These are phyloP conservation scores for Saturnispora hagleri DNA, from an alignment of 805 yeast species.

Conservation along the genomic window DNA sequence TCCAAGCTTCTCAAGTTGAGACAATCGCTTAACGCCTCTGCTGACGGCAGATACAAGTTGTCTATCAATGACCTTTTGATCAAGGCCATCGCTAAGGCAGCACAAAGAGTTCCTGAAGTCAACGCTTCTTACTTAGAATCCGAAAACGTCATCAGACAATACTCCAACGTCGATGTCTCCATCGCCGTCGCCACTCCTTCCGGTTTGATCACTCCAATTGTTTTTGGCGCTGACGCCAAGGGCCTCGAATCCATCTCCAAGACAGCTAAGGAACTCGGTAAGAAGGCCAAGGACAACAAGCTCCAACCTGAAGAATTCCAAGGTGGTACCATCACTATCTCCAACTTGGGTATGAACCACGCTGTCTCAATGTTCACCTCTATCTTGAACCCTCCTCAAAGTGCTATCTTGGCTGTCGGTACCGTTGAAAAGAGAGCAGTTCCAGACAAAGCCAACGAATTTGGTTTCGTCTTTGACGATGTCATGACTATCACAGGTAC, in stretches of 20 bases:
- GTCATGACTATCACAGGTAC: constrained; percentile 90
- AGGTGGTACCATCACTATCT: constrained; percentile 98
- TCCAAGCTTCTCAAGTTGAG: constrained; percentile 87
- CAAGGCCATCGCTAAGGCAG: constrained; percentile 90
- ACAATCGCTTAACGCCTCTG: constrained; percentile 74
- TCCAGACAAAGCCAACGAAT: constrained; percentile 83
- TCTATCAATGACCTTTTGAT: constrained; percentile 91
- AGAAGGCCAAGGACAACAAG: constrained; percentile 92
- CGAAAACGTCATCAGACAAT: constrained; percentile 88
- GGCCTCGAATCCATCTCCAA: constrained; percentile 77
- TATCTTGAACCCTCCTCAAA: constrained; percentile 96
- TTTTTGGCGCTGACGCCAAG: constrained; percentile 76
- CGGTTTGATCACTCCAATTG: constrained; percentile 94
- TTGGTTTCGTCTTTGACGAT: constrained; percentile 88
- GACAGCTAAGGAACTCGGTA: constrained; percentile 86
- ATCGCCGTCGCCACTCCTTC: constrained; percentile 98
- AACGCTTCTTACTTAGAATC: constrained; percentile 89
- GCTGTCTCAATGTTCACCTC: constrained; percentile 93
- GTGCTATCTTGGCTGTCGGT: constrained; percentile 89
- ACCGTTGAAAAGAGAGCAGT: constrained; percentile 88
- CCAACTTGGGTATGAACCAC: constrained; percentile 97
- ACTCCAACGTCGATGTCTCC: constrained; percentile 85
- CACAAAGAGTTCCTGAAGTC: constrained; percentile 83
- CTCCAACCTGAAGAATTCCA: constrained; percentile 94
- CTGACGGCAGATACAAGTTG: constrained; percentile 80